Evolutionary conservation across 495 filamentous ascomycete species (phyloP).

Genomic region (Penicillium odoratum): DNA sequence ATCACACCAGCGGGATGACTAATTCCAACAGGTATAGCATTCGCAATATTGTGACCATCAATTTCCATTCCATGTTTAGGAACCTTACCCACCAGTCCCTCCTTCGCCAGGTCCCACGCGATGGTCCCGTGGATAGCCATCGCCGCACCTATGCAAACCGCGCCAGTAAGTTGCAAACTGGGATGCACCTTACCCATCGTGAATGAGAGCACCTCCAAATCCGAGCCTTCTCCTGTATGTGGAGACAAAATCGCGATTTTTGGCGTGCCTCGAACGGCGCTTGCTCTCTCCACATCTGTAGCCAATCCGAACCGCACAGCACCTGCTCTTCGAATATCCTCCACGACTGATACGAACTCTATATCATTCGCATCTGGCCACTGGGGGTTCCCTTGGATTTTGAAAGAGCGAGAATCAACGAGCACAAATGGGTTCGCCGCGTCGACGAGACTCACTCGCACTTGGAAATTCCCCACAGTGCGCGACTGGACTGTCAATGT

Average conservation of each 20-base stretch:
- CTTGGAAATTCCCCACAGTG: conserved; percentile 5
- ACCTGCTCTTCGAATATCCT: conserved; percentile 29
- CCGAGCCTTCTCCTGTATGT: background rate
- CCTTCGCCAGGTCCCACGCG: conserved; percentile 21
- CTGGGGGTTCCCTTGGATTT: conserved; percentile 2
- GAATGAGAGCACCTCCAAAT: conserved; percentile 27
- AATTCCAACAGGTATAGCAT: conserved; percentile 16
- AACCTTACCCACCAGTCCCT: background rate
- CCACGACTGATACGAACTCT: conserved; percentile 15
- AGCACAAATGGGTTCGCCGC: conserved; percentile 38
- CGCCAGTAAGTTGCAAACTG: conserved; percentile 36
- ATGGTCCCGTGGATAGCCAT: conserved; percentile 30
- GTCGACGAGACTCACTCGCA: conserved; percentile 32
- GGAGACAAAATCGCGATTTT: conserved; percentile 33
- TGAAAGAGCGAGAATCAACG: conserved; percentile 26
- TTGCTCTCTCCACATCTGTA: conserved; percentile 15
- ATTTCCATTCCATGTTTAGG: conserved; percentile 22
- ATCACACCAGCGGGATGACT: conserved; percentile 25
- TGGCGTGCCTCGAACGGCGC: conserved; percentile 24
- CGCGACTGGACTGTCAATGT: conserved; percentile 16
- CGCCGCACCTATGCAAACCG: conserved; percentile 31
- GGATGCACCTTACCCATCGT: conserved; percentile 32
- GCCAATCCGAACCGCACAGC: conserved; percentile 31
- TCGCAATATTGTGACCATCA: conserved; percentile 10
- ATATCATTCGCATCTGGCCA: conserved; percentile 2